Percentiles rank a stretch among this genome's conserved stretches.
phyloP scores from a whole-genome alignment of 805 yeast genomes.

The Metschnikowia noctiluminum region DNA sequence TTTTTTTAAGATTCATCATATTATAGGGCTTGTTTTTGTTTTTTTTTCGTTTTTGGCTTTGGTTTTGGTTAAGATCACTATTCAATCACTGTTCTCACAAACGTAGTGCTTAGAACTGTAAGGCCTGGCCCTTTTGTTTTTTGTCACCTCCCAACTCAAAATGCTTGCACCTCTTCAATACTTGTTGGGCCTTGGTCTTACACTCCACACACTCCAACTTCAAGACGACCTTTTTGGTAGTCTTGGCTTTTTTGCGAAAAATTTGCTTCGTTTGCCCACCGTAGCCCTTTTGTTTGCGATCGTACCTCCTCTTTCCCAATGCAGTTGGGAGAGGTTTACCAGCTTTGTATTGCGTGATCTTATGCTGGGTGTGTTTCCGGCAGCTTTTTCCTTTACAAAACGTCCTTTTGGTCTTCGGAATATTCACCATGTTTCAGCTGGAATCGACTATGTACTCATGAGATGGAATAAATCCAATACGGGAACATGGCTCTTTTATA shows the following conservation, averaged over 20 bases:
- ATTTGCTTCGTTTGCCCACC: conserved; percentile 99
- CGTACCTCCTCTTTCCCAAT: conserved; percentile 99
- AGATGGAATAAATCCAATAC: background rate
- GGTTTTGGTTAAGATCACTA: too few relatives aligned
- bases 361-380: conserved; percentile 99
- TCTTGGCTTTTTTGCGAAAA: conserved; percentile 99
- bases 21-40: too few relatives aligned
- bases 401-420: conserved; percentile 99
- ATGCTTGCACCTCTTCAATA: conserved; percentile 99
- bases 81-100: too few relatives aligned
- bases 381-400: conserved; percentile 99
- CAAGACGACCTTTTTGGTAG: conserved; percentile 99
- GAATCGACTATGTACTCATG: too few relatives aligned
- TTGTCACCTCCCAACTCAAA: conserved; percentile 99
- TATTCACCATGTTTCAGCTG: conserved; percentile 62
- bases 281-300: conserved; percentile 99
- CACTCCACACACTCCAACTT: conserved; percentile 98
- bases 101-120: conserved; percentile 74
- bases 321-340: conserved; percentile 99
- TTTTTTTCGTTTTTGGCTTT: too few relatives aligned
- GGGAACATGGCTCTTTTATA: background rate
- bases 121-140: conserved; percentile 99
- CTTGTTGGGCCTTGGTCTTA: conserved; percentile 97
- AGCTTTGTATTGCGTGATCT: conserved; percentile 99
- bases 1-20: background rate